phyloP scores from a whole-genome alignment of 2,329 filamentous ascomycete genomes.

The Drechslerella coelobrocha region DNA sequence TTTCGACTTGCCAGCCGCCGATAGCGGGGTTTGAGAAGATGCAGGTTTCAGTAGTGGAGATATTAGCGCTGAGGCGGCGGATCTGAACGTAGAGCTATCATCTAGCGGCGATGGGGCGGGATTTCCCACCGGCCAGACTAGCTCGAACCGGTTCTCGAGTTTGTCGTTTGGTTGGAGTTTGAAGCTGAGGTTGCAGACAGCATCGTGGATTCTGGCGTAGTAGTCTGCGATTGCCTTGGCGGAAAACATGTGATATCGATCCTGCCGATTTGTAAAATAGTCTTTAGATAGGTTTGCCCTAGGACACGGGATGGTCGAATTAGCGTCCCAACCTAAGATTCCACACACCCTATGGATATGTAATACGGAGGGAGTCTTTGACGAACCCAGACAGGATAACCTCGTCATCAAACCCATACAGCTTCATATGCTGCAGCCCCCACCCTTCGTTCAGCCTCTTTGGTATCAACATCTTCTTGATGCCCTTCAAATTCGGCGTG shows the following conservation, averaged over 20 bases:
- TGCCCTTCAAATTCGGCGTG: slow-evolving; percentile 89
- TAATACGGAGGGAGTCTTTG: background rate
- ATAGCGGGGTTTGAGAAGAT: slow-evolving; percentile 52
- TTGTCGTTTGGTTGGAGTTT: slow-evolving; percentile 70
- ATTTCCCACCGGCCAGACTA: slow-evolving; percentile 79
- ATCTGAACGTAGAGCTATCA: slow-evolving; percentile 72
- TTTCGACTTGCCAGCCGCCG: slow-evolving; percentile 64
- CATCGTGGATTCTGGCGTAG: slow-evolving; percentile 77
- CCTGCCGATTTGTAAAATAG: slow-evolving; percentile 95
- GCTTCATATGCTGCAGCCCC: slow-evolving; percentile 98
- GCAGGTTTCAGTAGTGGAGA: slow-evolving; percentile 69
- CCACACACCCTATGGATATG: background rate
- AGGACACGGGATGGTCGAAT: background rate
- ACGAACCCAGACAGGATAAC: slow-evolving; percentile 86
- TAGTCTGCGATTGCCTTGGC: slow-evolving; percentile 81
- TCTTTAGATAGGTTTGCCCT: slow-evolving; percentile 87
- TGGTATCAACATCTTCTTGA: slow-evolving; percentile 82
- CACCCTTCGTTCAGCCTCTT: slow-evolving; percentile 95
- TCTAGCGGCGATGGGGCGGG: slow-evolving; percentile 76
- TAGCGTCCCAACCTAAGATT: background rate
- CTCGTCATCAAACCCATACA: slow-evolving; percentile 94
- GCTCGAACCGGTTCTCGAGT: slow-evolving; percentile 65
- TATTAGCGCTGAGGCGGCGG: slow-evolving; percentile 71
- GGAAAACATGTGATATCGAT: slow-evolving; percentile 89
- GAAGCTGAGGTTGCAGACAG: slow-evolving; percentile 82